Percentiles rank a stretch among this genome's conserved stretches.
Evolutionary conservation across 2,329 filamentous ascomycete genomes (phyloP).

Genomic region (Aspergillus versicolor): DNA sequence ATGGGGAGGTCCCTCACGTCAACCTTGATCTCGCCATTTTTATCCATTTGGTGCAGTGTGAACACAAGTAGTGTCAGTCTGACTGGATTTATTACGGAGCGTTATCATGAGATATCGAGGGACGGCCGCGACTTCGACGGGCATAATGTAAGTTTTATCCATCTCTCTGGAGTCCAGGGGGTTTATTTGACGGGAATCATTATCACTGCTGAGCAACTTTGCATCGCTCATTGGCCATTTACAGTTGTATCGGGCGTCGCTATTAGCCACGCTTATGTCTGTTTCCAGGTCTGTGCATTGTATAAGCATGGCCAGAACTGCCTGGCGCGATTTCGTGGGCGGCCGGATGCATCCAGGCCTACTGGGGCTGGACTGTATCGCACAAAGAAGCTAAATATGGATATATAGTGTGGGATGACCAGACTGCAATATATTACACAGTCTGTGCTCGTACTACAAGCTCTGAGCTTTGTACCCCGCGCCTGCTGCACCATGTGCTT

Average conservation of each 20-base stretch:
- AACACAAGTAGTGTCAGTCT: background rate
- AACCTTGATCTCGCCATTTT: background rate
- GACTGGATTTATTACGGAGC: background rate
- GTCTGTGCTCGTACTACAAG: background rate
- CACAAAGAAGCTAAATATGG: too few relatives aligned
- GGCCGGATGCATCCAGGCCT: too few relatives aligned
- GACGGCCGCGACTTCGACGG: too few relatives aligned
- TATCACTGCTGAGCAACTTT: background rate
- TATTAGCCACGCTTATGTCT: too few relatives aligned
- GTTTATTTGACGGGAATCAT: background rate
- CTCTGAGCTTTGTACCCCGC: background rate
- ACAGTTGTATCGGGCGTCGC: too few relatives aligned
- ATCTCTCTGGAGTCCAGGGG: background rate
- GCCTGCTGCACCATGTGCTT: background rate
- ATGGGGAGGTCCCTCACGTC: background rate
- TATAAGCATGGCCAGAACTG: too few relatives aligned
- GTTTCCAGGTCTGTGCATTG: too few relatives aligned
- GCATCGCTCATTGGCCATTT: too few relatives aligned
- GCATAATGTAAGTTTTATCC: background rate
- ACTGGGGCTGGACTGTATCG: too few relatives aligned
- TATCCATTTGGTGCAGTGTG: background rate
- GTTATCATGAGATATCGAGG: too few relatives aligned
- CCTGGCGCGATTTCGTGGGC: too few relatives aligned
- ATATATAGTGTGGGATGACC: too few relatives aligned
- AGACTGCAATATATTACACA: background rate